These are phyloP conservation scores for Torrubiellomyces zombiae DNA, from an alignment of 2,329 filamentous ascomycete species.

Conservation along the genomic window DNA sequence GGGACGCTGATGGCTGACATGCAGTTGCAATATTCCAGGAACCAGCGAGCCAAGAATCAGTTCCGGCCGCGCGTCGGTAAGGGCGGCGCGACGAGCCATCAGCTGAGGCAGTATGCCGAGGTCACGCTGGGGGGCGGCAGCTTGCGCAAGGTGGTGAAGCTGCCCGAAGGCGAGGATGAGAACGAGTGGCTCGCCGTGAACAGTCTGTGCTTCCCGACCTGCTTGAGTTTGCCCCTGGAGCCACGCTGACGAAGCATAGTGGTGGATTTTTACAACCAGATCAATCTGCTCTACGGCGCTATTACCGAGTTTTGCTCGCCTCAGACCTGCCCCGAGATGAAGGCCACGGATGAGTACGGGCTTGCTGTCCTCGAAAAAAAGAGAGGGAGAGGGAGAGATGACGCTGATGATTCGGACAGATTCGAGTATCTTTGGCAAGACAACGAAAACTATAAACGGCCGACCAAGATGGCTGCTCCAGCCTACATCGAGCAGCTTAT, in stretches of 20 bases:
- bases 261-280: constrained; percentile 99
- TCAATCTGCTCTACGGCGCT: constrained; percentile 94
- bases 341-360: constrained; percentile 90
- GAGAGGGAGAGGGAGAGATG: neutral
- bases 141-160: constrained; percentile 85
- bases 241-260: constrained; percentile 34
- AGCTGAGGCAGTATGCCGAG: constrained; percentile 94
- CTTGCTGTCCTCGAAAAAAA: neutral
- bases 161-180: constrained; percentile 92
- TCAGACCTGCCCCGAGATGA: constrained; percentile 96
- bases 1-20: constrained; percentile 14
- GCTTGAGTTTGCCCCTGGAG: neutral
- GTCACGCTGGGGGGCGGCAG: constrained; percentile 91
- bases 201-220: constrained; percentile 37
- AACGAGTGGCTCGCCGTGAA: constrained; percentile 98
- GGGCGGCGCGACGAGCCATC: constrained; percentile 74
- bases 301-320: constrained; percentile 99
- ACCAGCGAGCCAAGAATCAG: constrained; percentile 74
- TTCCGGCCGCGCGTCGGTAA: constrained; percentile 84
- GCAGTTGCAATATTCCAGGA: constrained; percentile 32
- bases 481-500: constrained; percentile 97
- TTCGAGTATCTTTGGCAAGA: constrained; percentile 99
- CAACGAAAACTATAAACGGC: constrained; percentile 79
- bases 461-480: constrained; percentile 94
- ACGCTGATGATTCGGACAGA: constrained; percentile 23